Conservation (phyloP, 352 stramenopile species). For the Globisporangium spiculum region DNA sequence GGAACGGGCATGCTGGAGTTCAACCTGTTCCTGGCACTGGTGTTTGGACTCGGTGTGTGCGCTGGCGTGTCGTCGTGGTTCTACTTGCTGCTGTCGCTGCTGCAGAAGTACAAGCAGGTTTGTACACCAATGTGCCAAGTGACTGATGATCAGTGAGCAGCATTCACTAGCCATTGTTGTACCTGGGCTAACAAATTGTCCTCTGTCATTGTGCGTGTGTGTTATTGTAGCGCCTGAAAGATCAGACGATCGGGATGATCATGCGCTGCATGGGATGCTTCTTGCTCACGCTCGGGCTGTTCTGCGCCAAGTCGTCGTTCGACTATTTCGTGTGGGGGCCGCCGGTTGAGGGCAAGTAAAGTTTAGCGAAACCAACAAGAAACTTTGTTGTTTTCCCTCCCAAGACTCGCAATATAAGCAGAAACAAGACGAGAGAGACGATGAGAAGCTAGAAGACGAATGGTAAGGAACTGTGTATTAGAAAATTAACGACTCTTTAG, state of each 20-base stretch:
- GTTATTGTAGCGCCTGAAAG: conserved; percentile 66
- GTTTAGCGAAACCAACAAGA: not conserved
- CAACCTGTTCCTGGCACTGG: conserved; percentile 75
- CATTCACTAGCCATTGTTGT: not conserved
- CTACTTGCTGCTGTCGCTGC: conserved; percentile 77
- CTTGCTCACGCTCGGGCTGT: conserved; percentile 66
- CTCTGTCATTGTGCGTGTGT: not conserved
- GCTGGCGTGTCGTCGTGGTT: conserved; percentile 89
- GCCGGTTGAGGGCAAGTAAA: conserved; percentile 32
- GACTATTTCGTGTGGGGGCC: conserved; percentile 73
- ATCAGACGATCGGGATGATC: conserved; percentile 79
- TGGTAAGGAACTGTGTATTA: conserved; percentile 16
- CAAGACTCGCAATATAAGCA: conserved; percentile 8
- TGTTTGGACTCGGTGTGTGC: conserved; percentile 83
- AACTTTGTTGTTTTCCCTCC: not conserved
- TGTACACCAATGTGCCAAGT: not conserved
- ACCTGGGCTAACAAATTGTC: not conserved
- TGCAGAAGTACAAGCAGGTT: conserved; percentile 91
- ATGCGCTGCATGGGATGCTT: conserved; percentile 85
- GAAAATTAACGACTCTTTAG: conserved; percentile 10
- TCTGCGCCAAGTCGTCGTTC: conserved; percentile 85
- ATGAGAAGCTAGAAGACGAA: conserved; percentile 4
- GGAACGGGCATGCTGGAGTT: conserved; percentile 86
- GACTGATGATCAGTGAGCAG: not conserved
- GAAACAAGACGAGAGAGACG: not conserved